Evolutionary conservation across 73 alveolate genomes (phyloP).

Genomic region (Uronychia setigera): DNA sequence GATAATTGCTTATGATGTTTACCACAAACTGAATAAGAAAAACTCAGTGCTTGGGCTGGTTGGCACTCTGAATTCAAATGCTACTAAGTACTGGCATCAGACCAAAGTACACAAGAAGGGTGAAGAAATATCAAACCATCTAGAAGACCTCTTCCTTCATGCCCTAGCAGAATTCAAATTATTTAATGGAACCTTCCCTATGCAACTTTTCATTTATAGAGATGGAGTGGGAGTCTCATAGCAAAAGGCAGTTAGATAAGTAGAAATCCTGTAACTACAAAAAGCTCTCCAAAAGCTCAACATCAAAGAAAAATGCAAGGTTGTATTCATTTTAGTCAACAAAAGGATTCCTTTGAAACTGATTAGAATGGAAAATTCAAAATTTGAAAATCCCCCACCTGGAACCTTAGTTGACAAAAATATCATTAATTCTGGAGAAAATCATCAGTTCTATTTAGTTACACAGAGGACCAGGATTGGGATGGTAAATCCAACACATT

Average conservation of each 20-base stretch:
- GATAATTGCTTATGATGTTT: too few species aligned
- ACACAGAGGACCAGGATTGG: constrained; percentile 76
- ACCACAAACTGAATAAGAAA: too few species aligned
- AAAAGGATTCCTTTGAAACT: constrained; percentile 58
- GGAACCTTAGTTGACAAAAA: constrained; percentile 75
- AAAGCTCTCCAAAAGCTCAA: too few species aligned
- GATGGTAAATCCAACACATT: constrained; percentile 78
- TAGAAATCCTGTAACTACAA: neutral
- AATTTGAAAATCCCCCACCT: constrained; percentile 66
- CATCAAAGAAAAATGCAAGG: constrained; percentile 45
- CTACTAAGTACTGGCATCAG: too few species aligned
- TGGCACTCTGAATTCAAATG: too few species aligned
- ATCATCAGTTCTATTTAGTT: constrained; percentile 77
- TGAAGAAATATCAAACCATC: too few species aligned
- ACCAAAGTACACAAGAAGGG: too few species aligned
- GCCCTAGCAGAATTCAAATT: too few species aligned
- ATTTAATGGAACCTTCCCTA: neutral
- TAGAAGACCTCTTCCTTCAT: too few species aligned
- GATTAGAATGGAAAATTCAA: constrained; percentile 33
- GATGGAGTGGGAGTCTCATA: constrained; percentile 11
- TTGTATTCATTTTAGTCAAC: constrained; percentile 43
- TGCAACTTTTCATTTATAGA: neutral
- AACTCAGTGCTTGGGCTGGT: too few species aligned
- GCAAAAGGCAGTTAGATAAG: neutral
- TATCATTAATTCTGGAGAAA: constrained; percentile 50